Evolutionary conservation across 192 early-diverging fungal genomes (phyloP).

Genomic region (Umbelopsis vinacea): DNA sequence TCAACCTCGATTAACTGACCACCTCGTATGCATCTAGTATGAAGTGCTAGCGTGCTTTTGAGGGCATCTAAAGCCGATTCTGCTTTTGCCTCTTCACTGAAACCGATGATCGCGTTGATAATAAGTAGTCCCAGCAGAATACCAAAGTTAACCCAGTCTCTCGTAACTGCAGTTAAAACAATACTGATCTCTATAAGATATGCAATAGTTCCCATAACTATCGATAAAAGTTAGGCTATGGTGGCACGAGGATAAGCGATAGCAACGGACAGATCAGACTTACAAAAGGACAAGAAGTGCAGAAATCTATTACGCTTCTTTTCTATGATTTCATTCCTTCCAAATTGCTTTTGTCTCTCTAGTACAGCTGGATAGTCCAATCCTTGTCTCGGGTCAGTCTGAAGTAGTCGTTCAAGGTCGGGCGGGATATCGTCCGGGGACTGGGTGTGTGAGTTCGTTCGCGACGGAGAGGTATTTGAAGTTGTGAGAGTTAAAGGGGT

Average conservation of each 20-base stretch:
- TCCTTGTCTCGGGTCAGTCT: constrained; percentile 68
- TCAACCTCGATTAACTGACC: constrained; percentile 54
- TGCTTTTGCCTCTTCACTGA: constrained; percentile 71
- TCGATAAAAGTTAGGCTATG: constrained; percentile 39
- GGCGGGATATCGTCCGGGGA: constrained; percentile 45
- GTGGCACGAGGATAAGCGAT: constrained; percentile 13
- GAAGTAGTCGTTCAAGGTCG: constrained; percentile 57
- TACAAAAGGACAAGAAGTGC: constrained; percentile 53
- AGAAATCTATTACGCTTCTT: constrained; percentile 46
- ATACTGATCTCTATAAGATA: constrained; percentile 62
- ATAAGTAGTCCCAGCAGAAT: constrained; percentile 62
- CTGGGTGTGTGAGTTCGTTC: background rate
- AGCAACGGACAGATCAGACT: background rate
- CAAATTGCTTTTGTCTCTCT: constrained; percentile 59
- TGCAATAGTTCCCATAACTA: constrained; percentile 67
- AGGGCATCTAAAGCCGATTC: constrained; percentile 74
- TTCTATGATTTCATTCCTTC: constrained; percentile 59
- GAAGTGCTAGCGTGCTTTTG: constrained; percentile 73
- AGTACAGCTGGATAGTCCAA: constrained; percentile 58
- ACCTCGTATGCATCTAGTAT: constrained; percentile 63
- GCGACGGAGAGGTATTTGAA: background rate
- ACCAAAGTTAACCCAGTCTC: constrained; percentile 63
- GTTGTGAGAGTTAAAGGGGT: background rate
- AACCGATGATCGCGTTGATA: constrained; percentile 74
- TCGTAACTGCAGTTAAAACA: constrained; percentile 62